Evolutionary conservation across 371 early-diverging fungal species (phyloP).

Genomic region (Capniomyces stellatus): DNA sequence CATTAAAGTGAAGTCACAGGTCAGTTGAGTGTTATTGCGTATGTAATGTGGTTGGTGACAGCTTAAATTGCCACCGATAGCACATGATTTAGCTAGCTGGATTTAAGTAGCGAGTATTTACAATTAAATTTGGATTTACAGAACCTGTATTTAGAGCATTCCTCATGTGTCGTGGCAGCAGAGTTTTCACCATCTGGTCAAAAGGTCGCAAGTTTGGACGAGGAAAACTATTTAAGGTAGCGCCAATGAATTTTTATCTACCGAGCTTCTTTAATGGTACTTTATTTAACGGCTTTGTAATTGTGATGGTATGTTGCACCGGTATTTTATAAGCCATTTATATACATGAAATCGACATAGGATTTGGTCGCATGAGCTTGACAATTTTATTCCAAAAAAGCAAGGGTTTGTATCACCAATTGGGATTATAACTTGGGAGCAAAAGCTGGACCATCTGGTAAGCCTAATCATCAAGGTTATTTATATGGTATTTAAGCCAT

Average conservation of each 20-base stretch:
- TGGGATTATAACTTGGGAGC: conserved; percentile 22
- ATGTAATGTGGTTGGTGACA: not conserved
- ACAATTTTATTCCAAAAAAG: conserved; percentile 10
- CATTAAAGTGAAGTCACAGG: not conserved
- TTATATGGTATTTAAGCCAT: no score
- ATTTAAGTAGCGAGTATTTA: not conserved
- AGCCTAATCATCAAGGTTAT: no score
- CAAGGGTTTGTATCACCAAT: conserved; percentile 20
- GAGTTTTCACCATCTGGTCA: conserved; percentile 18
- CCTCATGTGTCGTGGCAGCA: conserved; percentile 15
- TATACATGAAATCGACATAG: not conserved
- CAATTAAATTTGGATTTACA: not conserved
- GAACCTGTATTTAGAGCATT: conserved; percentile 23
- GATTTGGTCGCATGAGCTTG: conserved; percentile 20
- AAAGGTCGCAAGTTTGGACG: conserved; percentile 25
- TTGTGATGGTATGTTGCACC: not conserved
- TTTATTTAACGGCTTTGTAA: no score
- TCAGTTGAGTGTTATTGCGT: no score
- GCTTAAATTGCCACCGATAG: not conserved
- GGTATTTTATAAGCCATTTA: not conserved
- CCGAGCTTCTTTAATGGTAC: no score
- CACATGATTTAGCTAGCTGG: not conserved
- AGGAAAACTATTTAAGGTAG: conserved; percentile 20
- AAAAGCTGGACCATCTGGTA: conserved; percentile 16
- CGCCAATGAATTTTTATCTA: no score